Evolutionary conservation across 2,329 filamentous ascomycete species (phyloP).

Genomic region (Xylaria polymorpha): DNA sequence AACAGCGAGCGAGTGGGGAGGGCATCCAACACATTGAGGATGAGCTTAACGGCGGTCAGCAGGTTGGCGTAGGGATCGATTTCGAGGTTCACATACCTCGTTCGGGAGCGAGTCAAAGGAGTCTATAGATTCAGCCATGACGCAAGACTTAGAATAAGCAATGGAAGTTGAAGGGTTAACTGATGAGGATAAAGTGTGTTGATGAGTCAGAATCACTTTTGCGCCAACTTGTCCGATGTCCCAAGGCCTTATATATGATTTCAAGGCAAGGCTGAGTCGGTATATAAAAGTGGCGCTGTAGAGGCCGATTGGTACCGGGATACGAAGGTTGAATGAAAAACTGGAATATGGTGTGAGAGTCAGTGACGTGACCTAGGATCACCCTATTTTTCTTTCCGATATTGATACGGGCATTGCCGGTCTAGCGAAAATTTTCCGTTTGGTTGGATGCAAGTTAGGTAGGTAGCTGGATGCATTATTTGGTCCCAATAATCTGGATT

Average conservation of each 20-base stretch:
- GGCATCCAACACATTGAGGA: conserved; percentile 61
- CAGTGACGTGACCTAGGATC: conserved; percentile 32
- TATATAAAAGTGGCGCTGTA: conserved; percentile 6
- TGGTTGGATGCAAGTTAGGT: conserved; percentile 4
- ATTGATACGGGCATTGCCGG: conserved; percentile 29
- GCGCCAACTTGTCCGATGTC: not conserved
- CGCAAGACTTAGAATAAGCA: conserved; percentile 43
- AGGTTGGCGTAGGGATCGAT: not conserved
- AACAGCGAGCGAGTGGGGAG: conserved; percentile 66
- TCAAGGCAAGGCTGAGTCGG: not conserved
- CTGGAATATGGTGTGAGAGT: conserved; percentile 31
- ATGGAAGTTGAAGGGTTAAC: conserved; percentile 21
- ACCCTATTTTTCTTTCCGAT: conserved; percentile 26
- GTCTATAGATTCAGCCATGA: conserved; percentile 44
- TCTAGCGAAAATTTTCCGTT: conserved; percentile 5
- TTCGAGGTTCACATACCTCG: conserved; percentile 46
- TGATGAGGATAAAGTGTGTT: conserved; percentile 39
- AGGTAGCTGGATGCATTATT: conserved; percentile 1
- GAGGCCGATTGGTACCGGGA: conserved; percentile 10
- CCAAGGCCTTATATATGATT: conserved; percentile 29
- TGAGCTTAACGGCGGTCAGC: conserved; percentile 55
- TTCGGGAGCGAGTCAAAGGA: conserved; percentile 51
- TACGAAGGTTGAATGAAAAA: not conserved
- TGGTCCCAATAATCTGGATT: conserved; percentile 4
- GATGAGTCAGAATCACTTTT: conserved; percentile 25